Evolutionary conservation across 495 filamentous ascomycete genomes (phyloP).

Genomic region (Aspergillus cristatus): DNA sequence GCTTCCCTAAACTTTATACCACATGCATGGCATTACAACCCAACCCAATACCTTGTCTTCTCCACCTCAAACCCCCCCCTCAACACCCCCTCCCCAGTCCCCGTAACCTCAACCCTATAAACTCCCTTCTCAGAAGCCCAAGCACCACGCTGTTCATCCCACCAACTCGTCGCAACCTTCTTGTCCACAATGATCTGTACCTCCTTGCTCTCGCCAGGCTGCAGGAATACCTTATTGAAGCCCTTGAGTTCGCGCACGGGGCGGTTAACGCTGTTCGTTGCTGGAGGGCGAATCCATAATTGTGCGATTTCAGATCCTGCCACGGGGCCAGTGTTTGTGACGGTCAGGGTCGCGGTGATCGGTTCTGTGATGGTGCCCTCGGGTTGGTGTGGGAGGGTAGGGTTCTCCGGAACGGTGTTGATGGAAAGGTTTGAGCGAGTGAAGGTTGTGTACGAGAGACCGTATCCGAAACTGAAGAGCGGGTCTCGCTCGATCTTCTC

Average conservation of each 20-base stretch:
- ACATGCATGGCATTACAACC: slow-evolving; percentile 16
- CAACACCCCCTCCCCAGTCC: slow-evolving; percentile 35
- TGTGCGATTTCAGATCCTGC: slow-evolving; percentile 72
- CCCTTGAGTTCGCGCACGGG: slow-evolving; percentile 72
- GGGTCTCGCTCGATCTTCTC: slow-evolving; percentile 57
- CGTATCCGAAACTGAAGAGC: slow-evolving; percentile 74
- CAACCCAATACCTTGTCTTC: slow-evolving; percentile 51
- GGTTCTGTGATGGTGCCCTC: slow-evolving; percentile 28
- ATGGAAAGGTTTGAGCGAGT: slow-evolving; percentile 54
- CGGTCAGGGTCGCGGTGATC: slow-evolving; percentile 50
- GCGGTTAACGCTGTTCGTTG: slow-evolving; percentile 41
- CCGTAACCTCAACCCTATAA: slow-evolving; percentile 59
- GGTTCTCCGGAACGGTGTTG: slow-evolving; percentile 17
- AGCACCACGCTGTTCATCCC: slow-evolving; percentile 55
- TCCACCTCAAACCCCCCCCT: slow-evolving; percentile 39
- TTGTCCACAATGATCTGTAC: slow-evolving; percentile 60
- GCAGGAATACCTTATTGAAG: slow-evolving; percentile 67
- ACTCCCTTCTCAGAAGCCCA: slow-evolving; percentile 75
- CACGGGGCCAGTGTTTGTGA: slow-evolving; percentile 59
- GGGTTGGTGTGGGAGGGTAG: slow-evolving; percentile 13
- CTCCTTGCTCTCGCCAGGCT: slow-evolving; percentile 58
- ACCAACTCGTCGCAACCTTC: slow-evolving; percentile 71
- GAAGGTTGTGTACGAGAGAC: slow-evolving; percentile 75
- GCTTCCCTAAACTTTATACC: too few species aligned
- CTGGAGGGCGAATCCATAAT: slow-evolving; percentile 57